Evolutionary conservation across 768 basidiomycete species (phyloP), one percentile per base, ranked within the genome.

Genomic region (Coprinopsis strossmayeri): DNA sequence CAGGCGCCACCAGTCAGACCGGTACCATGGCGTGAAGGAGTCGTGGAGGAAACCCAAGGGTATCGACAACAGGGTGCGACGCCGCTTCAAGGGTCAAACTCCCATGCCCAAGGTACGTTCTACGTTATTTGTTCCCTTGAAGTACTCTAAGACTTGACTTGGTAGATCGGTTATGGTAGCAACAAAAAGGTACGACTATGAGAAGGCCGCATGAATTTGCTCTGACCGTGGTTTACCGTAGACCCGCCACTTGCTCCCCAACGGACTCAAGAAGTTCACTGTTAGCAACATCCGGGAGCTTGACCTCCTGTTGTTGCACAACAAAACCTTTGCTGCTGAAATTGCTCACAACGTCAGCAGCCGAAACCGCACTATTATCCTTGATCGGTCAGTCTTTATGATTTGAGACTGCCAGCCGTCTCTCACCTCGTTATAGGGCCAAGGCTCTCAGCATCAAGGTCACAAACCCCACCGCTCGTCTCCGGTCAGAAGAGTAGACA

Each of bases 11-110:
- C 95, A 98, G 73, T 95, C 92, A 43, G 95, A 98, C 74, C 88
- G 95, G 65, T 98, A 96, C 77, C 82, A 90, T 68, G 74, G 87
- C 57, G 93, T 98, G 59, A 95, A 95, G 80, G 93, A 96, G 77
- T 77, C 90, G 77, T 99, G 96, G 96, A 81, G 96, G 69, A 99
- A 99, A 78, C 96, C 96, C 59, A 99, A 98, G 84, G 96, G 95
- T 91, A 98, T 97, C 61, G 95, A 98, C 69, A 98, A 98, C 84
- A 84, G 94, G 63, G 94, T 96, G 61, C 78, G 92, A 67, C 82
- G 90, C 59, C 84, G 89, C 62, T 92, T 91, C 78, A 96, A 92
- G 78, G 95, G 95, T 48, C 92, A 95, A 69, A 78, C 81, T 50
- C 78, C 92, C 56, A 97, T 98, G 95, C 94, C 94, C 65, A 94